Conservation (phyloP, 2,329 filamentous ascomycete genomes). For the Oidium heveae region DNA sequence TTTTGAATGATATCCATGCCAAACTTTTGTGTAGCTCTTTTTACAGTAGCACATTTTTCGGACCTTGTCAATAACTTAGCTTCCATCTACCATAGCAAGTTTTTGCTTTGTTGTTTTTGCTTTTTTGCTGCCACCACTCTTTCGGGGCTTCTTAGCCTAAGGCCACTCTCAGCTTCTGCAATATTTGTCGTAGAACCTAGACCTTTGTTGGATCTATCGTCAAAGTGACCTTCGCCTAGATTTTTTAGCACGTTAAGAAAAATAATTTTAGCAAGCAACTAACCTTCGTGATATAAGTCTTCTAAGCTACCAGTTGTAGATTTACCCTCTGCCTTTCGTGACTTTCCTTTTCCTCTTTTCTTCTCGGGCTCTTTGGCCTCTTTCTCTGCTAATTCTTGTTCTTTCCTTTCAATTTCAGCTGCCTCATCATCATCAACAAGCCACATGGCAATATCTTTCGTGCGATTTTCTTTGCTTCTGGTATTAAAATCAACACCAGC, state of each 20-base stretch:
- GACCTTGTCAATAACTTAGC: conserved; percentile 12
- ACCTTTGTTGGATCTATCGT: conserved; percentile 56
- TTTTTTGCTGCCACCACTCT: conserved; percentile 26
- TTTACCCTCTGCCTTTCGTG: conserved; percentile 30
- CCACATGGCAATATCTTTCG: conserved; percentile 98
- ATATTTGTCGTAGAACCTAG: conserved; percentile 71
- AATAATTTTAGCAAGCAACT: conserved; percentile 17
- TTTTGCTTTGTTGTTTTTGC: conserved; percentile 45
- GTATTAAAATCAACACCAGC: conserved; percentile 90
- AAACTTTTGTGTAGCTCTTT: too few species aligned
- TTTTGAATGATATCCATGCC: too few species aligned
- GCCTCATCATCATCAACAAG: conserved; percentile 92
- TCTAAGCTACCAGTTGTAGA: conserved; percentile 45
- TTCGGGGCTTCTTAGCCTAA: conserved; percentile 28
- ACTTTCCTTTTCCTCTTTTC: conserved; percentile 32
- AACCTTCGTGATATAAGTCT: conserved; percentile 98
- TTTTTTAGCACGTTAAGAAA: conserved; percentile 2
- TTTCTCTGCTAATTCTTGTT: conserved; percentile 50
- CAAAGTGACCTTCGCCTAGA: conserved; percentile 84
- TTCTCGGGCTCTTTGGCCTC: conserved; percentile 34
- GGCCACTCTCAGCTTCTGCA: conserved; percentile 21
- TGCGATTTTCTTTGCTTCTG: conserved; percentile 67
- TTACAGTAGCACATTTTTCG: too few species aligned
- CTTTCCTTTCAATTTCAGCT: conserved; percentile 75
- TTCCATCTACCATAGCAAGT: conserved; percentile 40